A percentile compares a stretch with the other conserved stretches of the same genome.
These are phyloP conservation scores for Brassica juncea DNA, from an alignment of 345 rosid genomes.

Conservation along the genomic window DNA sequence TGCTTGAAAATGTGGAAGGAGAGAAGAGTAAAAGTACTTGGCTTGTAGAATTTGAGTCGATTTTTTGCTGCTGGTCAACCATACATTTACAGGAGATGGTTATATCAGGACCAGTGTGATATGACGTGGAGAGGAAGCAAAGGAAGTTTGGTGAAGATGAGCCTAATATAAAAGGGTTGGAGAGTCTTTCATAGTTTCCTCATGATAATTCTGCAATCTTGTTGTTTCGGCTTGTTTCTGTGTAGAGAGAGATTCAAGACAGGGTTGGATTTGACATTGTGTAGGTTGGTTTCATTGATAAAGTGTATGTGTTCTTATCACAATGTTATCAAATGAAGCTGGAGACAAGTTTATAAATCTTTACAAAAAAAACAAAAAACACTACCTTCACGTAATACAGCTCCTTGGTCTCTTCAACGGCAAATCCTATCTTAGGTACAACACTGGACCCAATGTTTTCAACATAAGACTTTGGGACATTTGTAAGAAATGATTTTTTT, in stretches of 20 bases:
- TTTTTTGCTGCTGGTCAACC: conserved; percentile 39
- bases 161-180: too few relatives aligned
- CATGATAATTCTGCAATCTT: too few relatives aligned
- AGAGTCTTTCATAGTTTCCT: too few relatives aligned
- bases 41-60: conserved; percentile 54
- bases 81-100: conserved; percentile 63
- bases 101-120: conserved; percentile 33
- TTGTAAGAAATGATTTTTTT: conserved; percentile 39
- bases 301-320: too few relatives aligned
- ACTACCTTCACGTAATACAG: conserved; percentile 56
- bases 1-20: neutral
- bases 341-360: neutral
- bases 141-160: too few relatives aligned
- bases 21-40: neutral
- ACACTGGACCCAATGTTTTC: conserved; percentile 44
- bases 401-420: conserved; percentile 48
- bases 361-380: neutral
- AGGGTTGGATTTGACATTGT: too few relatives aligned
- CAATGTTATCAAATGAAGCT: neutral
- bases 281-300: too few relatives aligned
- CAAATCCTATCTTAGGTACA: conserved; percentile 46
- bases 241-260: too few relatives aligned
- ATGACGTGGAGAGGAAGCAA: too few relatives aligned
- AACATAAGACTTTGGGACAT: conserved; percentile 48
- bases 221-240: too few relatives aligned